phyloP scores from a whole-genome alignment of 306 rosid species.

The Quercus aquifolioides region DNA sequence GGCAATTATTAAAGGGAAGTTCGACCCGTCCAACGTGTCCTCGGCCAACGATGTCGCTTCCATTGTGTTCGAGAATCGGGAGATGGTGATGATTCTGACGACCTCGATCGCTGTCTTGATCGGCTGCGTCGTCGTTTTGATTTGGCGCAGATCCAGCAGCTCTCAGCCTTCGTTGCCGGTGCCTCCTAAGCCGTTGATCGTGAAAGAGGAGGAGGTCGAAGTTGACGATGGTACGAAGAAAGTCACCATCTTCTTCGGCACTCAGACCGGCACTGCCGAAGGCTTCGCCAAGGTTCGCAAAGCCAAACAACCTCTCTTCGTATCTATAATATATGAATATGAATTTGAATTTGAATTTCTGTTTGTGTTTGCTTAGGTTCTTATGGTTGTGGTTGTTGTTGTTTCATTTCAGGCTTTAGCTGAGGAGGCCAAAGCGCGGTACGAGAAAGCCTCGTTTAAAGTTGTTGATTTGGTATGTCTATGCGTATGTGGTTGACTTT shows the following conservation, averaged over 20 bases:
- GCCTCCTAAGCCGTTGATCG: constrained; percentile 45
- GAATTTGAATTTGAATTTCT: background rate
- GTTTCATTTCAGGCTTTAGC: constrained; percentile 56
- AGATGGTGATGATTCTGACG: constrained; percentile 56
- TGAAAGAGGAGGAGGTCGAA: constrained; percentile 44
- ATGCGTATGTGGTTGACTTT: background rate
- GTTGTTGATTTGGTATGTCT: constrained; percentile 78
- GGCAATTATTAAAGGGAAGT: constrained; percentile 67
- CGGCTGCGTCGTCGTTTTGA: constrained; percentile 71
- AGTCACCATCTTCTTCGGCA: constrained; percentile 89
- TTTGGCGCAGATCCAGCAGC: constrained; percentile 71
- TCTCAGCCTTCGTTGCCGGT: constrained; percentile 21
- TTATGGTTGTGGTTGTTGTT: background rate
- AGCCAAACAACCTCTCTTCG: background rate
- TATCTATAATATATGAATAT: background rate
- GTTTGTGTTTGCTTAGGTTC: background rate
- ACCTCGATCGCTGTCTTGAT: constrained; percentile 84
- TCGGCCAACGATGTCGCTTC: constrained; percentile 39
- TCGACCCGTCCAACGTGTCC: constrained; percentile 63
- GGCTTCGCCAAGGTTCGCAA: constrained; percentile 82
- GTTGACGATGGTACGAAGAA: constrained; percentile 76
- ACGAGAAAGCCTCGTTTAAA: constrained; percentile 71
- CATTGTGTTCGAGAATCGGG: constrained; percentile 64
- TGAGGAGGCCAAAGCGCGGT: constrained; percentile 87
- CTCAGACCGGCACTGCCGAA: constrained; percentile 99